Conservation (phyloP, 345 rosid genomes). For the Populus pruinosa region DNA sequence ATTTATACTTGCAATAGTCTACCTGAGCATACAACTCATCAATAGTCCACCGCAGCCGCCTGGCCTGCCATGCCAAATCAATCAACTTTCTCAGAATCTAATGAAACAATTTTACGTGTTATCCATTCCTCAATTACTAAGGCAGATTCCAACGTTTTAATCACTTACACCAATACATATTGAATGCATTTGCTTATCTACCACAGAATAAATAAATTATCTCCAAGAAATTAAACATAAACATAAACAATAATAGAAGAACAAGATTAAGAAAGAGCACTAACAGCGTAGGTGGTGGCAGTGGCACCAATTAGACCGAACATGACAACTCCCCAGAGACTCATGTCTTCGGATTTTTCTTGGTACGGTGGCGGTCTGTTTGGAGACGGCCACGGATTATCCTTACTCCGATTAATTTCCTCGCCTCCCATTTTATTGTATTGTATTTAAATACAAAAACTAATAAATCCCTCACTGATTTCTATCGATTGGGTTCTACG, state of each 20-base stretch:
- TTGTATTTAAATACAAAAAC: background rate
- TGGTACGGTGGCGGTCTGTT: conserved; percentile 26
- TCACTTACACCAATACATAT: no score
- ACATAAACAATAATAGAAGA: background rate
- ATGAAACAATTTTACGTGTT: background rate
- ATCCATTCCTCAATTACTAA: background rate
- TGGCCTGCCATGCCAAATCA: conserved; percentile 51
- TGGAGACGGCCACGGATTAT: conserved; percentile 31
- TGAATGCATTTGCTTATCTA: no score
- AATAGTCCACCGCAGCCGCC: conserved; percentile 72
- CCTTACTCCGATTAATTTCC: conserved; percentile 37
- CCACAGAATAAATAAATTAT: background rate
- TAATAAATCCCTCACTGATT: background rate
- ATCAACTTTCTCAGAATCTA: conserved; percentile 9
- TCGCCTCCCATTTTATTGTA: conserved; percentile 41
- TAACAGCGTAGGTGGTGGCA: conserved; percentile 80
- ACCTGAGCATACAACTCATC: conserved; percentile 81
- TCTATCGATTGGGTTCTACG: conserved; percentile 4
- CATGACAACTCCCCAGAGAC: conserved; percentile 70
- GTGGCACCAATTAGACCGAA: conserved; percentile 88
- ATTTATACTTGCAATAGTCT: conserved; percentile 7
- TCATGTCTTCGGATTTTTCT: conserved; percentile 40
- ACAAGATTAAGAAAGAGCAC: background rate
- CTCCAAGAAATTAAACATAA: background rate
- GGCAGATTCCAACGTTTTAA: background rate